Percentiles rank a stretch among this genome's conserved stretches.
Conservation (phyloP, 345 rosid species). For the Hirschfeldia incana region DNA sequence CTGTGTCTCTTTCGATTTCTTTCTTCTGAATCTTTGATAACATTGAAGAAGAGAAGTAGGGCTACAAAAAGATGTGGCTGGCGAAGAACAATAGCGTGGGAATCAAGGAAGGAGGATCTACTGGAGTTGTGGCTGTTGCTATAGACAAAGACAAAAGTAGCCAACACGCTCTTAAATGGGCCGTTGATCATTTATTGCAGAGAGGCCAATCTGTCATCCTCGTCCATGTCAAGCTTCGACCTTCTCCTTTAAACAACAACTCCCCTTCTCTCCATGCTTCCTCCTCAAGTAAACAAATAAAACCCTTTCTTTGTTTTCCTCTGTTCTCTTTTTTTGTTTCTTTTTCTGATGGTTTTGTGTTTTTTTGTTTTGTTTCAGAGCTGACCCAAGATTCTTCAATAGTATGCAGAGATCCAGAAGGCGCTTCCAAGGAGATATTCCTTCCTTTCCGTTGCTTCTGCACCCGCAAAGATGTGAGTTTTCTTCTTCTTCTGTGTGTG, state of each 20-base stretch:
- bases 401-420: slow-evolving; percentile 57
- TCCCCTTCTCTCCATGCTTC: slow-evolving; percentile 34
- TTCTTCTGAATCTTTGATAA: slow-evolving; percentile 22
- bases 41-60: neutral
- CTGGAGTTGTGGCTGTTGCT: slow-evolving; percentile 79
- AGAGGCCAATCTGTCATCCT: slow-evolving; percentile 70
- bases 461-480: slow-evolving; percentile 80
- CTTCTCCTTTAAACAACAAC: slow-evolving; percentile 23
- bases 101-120: slow-evolving; percentile 41
- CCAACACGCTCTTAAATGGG: slow-evolving; percentile 89
- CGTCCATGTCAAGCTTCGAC: slow-evolving; percentile 66
- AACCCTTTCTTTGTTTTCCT: neutral
- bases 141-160: slow-evolving; percentile 82
- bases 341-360: neutral
- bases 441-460: slow-evolving; percentile 95
- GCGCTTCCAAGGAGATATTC: slow-evolving; percentile 64
- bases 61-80: slow-evolving; percentile 24
- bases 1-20: neutral
- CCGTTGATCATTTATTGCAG: slow-evolving; percentile 59
- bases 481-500: no score
- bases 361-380: slow-evolving; percentile 43
- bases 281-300: slow-evolving; percentile 40
- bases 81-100: slow-evolving; percentile 30
- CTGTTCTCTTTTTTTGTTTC: no score
- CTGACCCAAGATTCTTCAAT: slow-evolving; percentile 48